Conservation (phyloP, 306 rosid genomes). For the Fragaria ananassa region DNA sequence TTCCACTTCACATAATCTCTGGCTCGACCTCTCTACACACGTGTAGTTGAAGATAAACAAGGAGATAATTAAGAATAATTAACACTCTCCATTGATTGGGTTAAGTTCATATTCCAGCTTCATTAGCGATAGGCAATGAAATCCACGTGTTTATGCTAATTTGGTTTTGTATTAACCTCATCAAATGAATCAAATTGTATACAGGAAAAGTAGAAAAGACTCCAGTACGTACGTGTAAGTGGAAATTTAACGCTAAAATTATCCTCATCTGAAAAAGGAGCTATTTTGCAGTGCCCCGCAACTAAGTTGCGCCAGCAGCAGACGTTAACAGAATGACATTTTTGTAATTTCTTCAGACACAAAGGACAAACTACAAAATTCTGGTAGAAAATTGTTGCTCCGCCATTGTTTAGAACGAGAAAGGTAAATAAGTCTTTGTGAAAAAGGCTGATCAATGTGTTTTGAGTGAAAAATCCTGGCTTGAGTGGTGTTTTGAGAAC, state of each 20-base stretch:
- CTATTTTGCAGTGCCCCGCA: no score
- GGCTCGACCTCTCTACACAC: conserved; percentile 36
- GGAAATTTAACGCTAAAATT: conserved; percentile 17
- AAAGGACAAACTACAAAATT: no score
- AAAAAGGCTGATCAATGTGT: no score
- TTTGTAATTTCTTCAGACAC: no score
- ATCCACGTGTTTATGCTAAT: conserved; percentile 27
- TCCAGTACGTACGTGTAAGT: background rate
- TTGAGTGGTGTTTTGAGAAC: no score
- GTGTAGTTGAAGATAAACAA: conserved; percentile 52
- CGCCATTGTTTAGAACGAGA: no score
- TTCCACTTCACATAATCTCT: conserved; percentile 81
- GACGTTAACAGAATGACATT: no score
- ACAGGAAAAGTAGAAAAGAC: conserved; percentile 22
- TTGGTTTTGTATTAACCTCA: background rate
- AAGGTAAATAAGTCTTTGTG: no score
- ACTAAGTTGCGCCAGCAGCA: no score
- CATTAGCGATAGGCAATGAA: conserved; percentile 31
- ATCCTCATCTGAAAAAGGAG: conserved; percentile 15
- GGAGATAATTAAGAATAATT: conserved; percentile 26
- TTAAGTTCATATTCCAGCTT: conserved; percentile 8
- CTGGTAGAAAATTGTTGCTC: no score
- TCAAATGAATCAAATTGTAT: background rate
- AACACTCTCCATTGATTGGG: conserved; percentile 24
- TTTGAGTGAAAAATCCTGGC: no score